A percentile compares a stretch with the other conserved stretches of the same genome.
These are phyloP conservation scores for Magnaporthales sp. DNA, from an alignment of 2,329 filamentous ascomycete genomes.

Conservation along the genomic window DNA sequence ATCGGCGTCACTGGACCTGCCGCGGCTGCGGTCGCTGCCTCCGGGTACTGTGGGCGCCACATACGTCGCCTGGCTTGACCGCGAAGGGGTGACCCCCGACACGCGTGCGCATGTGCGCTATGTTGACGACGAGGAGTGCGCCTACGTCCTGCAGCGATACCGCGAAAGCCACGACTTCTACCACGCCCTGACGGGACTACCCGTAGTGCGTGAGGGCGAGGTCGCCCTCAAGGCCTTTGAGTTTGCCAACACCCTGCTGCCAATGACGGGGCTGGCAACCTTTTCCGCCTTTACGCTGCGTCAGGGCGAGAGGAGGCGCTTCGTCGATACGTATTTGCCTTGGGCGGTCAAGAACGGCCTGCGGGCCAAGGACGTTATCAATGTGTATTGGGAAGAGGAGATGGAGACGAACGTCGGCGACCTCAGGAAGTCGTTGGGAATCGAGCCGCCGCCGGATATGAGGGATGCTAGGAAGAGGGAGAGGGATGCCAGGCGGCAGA, in stretches of 20 bases:
- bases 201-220: constrained; percentile 89
- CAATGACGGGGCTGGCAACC: constrained; percentile 87
- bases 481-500: constrained; percentile 57
- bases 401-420: constrained; percentile 74
- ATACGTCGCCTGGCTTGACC: constrained; percentile 87
- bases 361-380: constrained; percentile 71
- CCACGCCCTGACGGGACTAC: constrained; percentile 86
- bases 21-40: constrained; percentile 63
- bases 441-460: constrained; percentile 84
- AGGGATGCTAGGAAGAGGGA: constrained; percentile 65
- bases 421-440: constrained; percentile 64
- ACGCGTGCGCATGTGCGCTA: constrained; percentile 76
- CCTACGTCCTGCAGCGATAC: constrained; percentile 98
- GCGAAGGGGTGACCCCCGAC: constrained; percentile 87
- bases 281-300: constrained; percentile 83
- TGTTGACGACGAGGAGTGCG: constrained; percentile 90
- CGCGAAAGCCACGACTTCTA: constrained; percentile 97
- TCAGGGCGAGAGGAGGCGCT: constrained; percentile 65
- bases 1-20: constrained; percentile 59
- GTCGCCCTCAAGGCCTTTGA: constrained; percentile 97
- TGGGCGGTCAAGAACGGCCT: constrained; percentile 87
- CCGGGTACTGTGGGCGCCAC: constrained; percentile 67
- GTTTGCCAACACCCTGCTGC: constrained; percentile 86
- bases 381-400: constrained; percentile 97
- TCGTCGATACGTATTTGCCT: constrained; percentile 70